Evolutionary conservation across 306 rosid species (phyloP).

Genomic region (Pyrus pyrifolia): DNA sequence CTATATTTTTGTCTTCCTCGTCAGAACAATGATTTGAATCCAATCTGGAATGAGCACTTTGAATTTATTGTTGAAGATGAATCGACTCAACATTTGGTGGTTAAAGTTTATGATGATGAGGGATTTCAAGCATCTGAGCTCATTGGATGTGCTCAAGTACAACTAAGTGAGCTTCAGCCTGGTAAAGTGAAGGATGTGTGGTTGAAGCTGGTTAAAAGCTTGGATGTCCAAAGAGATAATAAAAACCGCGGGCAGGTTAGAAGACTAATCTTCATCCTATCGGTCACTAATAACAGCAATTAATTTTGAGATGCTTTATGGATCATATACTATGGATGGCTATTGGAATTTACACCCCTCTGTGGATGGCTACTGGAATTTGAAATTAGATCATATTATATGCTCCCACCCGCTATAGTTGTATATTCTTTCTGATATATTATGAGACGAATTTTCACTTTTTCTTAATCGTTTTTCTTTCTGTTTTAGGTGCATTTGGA

Average conservation of each 20-base stretch:
- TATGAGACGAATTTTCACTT: background rate
- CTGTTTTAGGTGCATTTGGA: conserved; percentile 80
- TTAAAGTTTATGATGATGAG: conserved; percentile 73
- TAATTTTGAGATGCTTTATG: conserved; percentile 1
- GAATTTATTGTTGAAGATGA: conserved; percentile 86
- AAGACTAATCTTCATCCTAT: conserved; percentile 9
- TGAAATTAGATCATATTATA: background rate
- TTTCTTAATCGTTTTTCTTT: background rate
- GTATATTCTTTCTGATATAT: background rate
- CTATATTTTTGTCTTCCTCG: conserved; percentile 8
- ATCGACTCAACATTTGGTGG: conserved; percentile 73
- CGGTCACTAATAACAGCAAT: conserved; percentile 8
- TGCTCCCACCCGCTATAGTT: background rate
- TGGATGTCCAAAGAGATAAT: conserved; percentile 82
- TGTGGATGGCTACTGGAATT: background rate
- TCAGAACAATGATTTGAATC: conserved; percentile 91
- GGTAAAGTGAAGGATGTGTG: conserved; percentile 92
- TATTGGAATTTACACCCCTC: background rate
- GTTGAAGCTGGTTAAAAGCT: conserved; percentile 95
- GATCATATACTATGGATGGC: background rate
- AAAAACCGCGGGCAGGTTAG: conserved; percentile 85
- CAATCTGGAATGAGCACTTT: conserved; percentile 95
- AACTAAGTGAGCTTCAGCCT: conserved; percentile 70
- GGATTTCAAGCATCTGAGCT: conserved; percentile 75
- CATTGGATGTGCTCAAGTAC: conserved; percentile 59